These are phyloP conservation scores for Quercus engelmannii DNA, from an alignment of 306 rosid species.

Conservation along the genomic window DNA sequence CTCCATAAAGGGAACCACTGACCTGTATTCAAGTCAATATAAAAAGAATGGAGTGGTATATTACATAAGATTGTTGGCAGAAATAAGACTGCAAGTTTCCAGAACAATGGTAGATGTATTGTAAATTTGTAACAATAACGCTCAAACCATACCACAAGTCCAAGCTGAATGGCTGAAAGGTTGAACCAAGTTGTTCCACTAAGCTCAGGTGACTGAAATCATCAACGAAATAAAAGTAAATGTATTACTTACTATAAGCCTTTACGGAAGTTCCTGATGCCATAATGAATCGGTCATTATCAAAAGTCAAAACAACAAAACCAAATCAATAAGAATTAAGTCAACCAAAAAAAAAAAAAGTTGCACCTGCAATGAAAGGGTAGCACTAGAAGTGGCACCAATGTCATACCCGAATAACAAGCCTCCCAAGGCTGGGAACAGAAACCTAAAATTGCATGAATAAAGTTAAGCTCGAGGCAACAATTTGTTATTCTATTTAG, in stretches of 20 bases:
- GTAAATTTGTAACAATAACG: background rate
- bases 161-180: slow-evolving; percentile 78
- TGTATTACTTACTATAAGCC: background rate
- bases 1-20: slow-evolving; percentile 94
- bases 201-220: slow-evolving; percentile 79
- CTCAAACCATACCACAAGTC: slow-evolving; percentile 75
- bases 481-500: slow-evolving; percentile 8
- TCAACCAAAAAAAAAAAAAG: no score
- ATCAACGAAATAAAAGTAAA: slow-evolving; percentile 1
- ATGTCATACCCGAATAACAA: slow-evolving; percentile 93
- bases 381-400: slow-evolving; percentile 95
- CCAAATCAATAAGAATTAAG: slow-evolving; percentile 16
- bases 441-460: slow-evolving; percentile 53
- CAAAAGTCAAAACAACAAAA: background rate
- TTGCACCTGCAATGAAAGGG: slow-evolving; percentile 76
- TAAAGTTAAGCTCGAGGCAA: slow-evolving; percentile 3
- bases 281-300: background rate
- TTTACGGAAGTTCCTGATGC: background rate
- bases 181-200: slow-evolving; percentile 84
- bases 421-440: slow-evolving; percentile 97
- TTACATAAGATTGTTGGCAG: background rate
- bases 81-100: background rate
- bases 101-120: slow-evolving; percentile 5
- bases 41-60: background rate
- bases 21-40: slow-evolving; percentile 44